phyloP scores from a whole-genome alignment of 306 rosid genomes.

The Sicyos baderoa region DNA sequence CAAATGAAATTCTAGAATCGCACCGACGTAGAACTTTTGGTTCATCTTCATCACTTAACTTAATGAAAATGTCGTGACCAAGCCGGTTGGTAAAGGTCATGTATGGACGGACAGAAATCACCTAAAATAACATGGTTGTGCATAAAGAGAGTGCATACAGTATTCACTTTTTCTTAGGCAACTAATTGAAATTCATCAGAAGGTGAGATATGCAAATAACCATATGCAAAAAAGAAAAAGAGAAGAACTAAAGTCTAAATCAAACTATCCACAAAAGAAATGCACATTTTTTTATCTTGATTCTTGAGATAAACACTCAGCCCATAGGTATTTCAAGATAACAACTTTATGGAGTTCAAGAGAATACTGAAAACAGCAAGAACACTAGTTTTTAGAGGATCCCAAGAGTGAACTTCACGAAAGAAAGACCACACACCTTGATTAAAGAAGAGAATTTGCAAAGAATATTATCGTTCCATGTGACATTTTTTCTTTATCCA shows the following conservation, averaged over 20 bases:
- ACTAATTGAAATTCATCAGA: neutral
- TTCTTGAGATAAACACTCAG: too few species aligned
- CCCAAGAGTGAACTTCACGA: too few species aligned
- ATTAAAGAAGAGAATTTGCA: too few species aligned
- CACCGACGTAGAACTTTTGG: conserved; percentile 67
- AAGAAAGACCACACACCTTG: too few species aligned
- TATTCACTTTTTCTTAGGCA: neutral
- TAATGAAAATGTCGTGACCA: conserved; percentile 69
- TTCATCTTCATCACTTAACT: conserved; percentile 65
- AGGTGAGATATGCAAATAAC: neutral
- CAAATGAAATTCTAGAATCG: conserved; percentile 75
- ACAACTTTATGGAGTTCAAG: too few species aligned
- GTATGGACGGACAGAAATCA: conserved; percentile 70
- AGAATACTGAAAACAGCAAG: too few species aligned
- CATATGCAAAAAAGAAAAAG: neutral
- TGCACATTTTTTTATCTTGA: neutral
- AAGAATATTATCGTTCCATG: too few species aligned
- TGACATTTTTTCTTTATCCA: too few species aligned
- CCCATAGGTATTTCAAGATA: too few species aligned
- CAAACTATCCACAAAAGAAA: neutral
- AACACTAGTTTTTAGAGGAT: too few species aligned
- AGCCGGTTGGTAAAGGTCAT: conserved; percentile 91
- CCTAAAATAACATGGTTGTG: conserved; percentile 36
- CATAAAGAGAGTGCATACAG: neutral
- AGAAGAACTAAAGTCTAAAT: neutral